Percentiles rank a stretch among this genome's conserved stretches.
Conservation (phyloP, 2,329 filamentous ascomycete species). For the Colletotrichum sp. region DNA sequence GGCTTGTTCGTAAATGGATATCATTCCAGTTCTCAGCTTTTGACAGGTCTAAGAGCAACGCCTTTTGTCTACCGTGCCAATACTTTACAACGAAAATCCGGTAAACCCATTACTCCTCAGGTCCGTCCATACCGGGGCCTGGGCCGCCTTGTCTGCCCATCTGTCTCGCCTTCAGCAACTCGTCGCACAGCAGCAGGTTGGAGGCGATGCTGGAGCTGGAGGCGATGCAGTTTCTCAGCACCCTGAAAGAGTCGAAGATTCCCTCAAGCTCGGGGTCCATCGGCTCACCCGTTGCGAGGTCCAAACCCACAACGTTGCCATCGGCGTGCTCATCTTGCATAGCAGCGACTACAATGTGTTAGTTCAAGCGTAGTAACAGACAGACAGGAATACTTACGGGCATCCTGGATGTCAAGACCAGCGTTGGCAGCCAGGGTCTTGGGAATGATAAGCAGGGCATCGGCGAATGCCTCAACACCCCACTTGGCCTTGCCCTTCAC, state of each 20-base stretch:
- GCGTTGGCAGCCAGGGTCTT: slow-evolving; percentile 97
- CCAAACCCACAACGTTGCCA: slow-evolving; percentile 84
- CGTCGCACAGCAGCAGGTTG: slow-evolving; percentile 93
- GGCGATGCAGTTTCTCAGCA: slow-evolving; percentile 90
- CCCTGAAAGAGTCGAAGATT: slow-evolving; percentile 95
- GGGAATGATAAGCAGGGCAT: slow-evolving; percentile 92
- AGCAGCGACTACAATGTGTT: slow-evolving; percentile 67
- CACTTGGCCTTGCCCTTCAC: slow-evolving; percentile 98
- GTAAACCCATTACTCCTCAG: slow-evolving; percentile 47
- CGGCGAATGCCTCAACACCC: slow-evolving; percentile 93
- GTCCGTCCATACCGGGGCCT: slow-evolving; percentile 69
- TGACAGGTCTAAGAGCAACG: slow-evolving; percentile 24
- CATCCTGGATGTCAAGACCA: slow-evolving; percentile 96
- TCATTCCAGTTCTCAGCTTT: slow-evolving; percentile 19
- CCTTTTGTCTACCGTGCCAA: slow-evolving; percentile 44
- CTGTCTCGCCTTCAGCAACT: slow-evolving; percentile 96
- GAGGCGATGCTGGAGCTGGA: slow-evolving; percentile 95
- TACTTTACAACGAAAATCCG: slow-evolving; percentile 42
- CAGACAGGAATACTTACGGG: slow-evolving; percentile 64
- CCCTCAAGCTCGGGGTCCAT: slow-evolving; percentile 96
- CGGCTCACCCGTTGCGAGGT: slow-evolving; percentile 84
- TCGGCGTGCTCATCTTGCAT: slow-evolving; percentile 87
- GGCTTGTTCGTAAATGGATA: slow-evolving; percentile 14
- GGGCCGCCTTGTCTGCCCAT: slow-evolving; percentile 76
- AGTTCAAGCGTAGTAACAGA: not conserved